Evolutionary conservation across 2,329 filamentous ascomycete genomes (phyloP), one percentile per base, ranked within the genome.

Genomic region (Fusarium pseudograminearum): DNA sequence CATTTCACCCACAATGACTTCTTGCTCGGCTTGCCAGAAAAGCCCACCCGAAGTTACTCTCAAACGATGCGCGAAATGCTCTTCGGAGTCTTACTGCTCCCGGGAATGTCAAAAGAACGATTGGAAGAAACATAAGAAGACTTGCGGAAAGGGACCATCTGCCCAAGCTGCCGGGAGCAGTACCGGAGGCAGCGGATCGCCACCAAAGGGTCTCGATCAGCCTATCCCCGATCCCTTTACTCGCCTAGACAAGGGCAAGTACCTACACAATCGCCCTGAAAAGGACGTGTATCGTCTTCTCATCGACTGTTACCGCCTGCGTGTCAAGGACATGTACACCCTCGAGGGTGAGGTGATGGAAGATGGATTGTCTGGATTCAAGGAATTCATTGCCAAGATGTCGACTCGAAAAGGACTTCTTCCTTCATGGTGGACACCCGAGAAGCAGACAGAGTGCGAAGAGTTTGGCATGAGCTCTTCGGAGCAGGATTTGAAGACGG

Each of bases 31-130:
- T 8, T 80, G 78, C 73, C 55, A 72, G 3, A 80, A 77, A 67
- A 26, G 69, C 1, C 69, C 75, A 9, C 70, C 74, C 1, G 63
- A 74, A 20, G 73, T 77, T 15, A 61, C 54, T 16, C 73, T 82
- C 42, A 82, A 79, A 63, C 65, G 75, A 52, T 87, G 85, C 72
- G 80, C 81, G n/a, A 83, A 81, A 67, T 87, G 85, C 79, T 78
- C 77, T n/a, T 67, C 67, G 1, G 78, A 79, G 0, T 76, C 69
- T 28, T 88, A 88, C 76, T 89, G 86, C 79, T 84, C 83, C 42
- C 78, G 78, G 26, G 80, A 82, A 36, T 88, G 86, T 76, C 83
- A 87, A 73, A 84, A 83, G 65, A 72, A 75, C 3, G 79, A 87
- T 71, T 88, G 83, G 83, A 84, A 84, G 67, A 28, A 18, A 4